Evolutionary conservation across 148 eudicot genomes (phyloP).

Genomic region (Fagopyrum homotropicum): DNA sequence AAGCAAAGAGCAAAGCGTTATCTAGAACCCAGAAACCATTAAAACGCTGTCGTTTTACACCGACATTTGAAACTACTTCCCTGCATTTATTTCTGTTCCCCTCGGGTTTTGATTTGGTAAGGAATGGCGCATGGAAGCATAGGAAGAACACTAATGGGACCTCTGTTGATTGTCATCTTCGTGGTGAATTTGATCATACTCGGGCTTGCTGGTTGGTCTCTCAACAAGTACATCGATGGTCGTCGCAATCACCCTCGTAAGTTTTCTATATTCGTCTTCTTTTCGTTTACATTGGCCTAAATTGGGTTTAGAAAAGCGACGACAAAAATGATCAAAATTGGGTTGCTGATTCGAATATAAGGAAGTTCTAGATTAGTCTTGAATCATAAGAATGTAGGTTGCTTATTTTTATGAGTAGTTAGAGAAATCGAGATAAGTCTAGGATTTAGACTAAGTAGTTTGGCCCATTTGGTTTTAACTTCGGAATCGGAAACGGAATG

Average conservation of each 20-base stretch:
- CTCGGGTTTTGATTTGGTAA: not conserved
- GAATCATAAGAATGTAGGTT: too few relatives aligned
- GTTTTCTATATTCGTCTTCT: not conserved
- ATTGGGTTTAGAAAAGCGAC: not conserved
- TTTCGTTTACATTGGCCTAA: not conserved
- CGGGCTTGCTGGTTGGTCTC: constrained; percentile 65
- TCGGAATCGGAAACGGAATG: too few relatives aligned
- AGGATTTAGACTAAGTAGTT: too few relatives aligned
- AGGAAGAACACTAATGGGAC: constrained; percentile 50
- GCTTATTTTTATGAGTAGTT: too few relatives aligned
- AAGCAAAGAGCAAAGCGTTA: not conserved
- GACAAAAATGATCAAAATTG: not conserved
- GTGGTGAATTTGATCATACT: constrained; percentile 41
- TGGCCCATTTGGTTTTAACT: too few relatives aligned
- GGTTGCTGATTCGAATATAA: too few relatives aligned
- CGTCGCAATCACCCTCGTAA: constrained; percentile 63
- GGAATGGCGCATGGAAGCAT: constrained; percentile 41
- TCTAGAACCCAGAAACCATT: not conserved
- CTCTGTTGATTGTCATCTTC: constrained; percentile 36
- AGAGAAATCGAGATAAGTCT: too few relatives aligned
- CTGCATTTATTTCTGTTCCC: not conserved
- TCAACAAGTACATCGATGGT: constrained; percentile 64
- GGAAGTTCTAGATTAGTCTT: too few relatives aligned
- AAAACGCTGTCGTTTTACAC: not conserved
- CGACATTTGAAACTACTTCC: not conserved